These are phyloP conservation scores for Apiosordaria backusii DNA, from an alignment of 495 filamentous ascomycete genomes.

Conservation along the genomic window DNA sequence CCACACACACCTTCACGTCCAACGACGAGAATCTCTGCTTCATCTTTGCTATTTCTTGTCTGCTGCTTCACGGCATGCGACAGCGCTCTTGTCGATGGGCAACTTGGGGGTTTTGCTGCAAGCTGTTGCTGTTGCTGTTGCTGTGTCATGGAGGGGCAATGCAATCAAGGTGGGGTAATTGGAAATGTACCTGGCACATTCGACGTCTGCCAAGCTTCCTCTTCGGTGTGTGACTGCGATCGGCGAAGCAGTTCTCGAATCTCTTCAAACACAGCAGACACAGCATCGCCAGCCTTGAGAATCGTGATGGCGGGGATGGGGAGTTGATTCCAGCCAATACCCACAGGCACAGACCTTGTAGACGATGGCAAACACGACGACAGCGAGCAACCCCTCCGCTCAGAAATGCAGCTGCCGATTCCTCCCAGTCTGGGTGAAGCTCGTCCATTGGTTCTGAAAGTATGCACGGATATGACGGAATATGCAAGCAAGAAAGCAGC, in stretches of 20 bases:
- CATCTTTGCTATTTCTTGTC: slow-evolving; percentile 53
- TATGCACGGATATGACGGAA: not conserved
- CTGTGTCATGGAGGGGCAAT: not conserved
- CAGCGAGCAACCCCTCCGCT: not conserved
- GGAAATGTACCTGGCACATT: not conserved
- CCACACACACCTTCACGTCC: slow-evolving; percentile 67
- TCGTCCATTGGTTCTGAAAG: not conserved
- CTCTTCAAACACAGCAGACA: not conserved
- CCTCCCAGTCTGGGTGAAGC: not conserved
- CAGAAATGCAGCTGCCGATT: not conserved
- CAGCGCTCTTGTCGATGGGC: not conserved
- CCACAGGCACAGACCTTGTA: not conserved
- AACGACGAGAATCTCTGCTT: slow-evolving; percentile 96
- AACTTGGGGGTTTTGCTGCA: not conserved
- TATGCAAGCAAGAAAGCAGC: not conserved
- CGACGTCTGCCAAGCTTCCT: not conserved
- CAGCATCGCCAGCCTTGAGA: not conserved
- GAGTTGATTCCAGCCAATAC: not conserved
- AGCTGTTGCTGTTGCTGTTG: not conserved
- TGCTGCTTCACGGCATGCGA: not conserved
- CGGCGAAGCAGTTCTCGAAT: not conserved
- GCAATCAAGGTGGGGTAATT: not conserved
- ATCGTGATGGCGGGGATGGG: not conserved
- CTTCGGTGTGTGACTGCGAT: not conserved
- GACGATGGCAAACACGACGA: not conserved